These are phyloP conservation scores for Cucurbita maxima DNA, from an alignment of 306 rosid genomes.

Conservation along the genomic window DNA sequence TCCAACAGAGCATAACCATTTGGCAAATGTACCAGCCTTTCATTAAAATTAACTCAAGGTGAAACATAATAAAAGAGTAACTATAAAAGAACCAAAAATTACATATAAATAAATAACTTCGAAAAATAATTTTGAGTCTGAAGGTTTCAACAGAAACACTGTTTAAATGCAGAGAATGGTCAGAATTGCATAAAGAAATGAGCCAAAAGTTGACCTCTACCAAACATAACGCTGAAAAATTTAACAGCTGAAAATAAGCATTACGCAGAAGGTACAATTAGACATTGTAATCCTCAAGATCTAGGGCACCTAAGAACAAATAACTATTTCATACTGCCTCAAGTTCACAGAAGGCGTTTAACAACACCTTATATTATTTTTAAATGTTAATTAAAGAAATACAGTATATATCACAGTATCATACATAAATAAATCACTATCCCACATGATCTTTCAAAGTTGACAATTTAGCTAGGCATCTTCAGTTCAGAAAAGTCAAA, in stretches of 20 bases:
- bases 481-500: background rate
- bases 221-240: background rate
- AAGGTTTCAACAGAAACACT: background rate
- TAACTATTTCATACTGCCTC: background rate
- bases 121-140: background rate
- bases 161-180: background rate
- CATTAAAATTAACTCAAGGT: background rate
- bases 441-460: background rate
- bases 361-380: background rate
- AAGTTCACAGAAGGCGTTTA: background rate
- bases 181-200: background rate
- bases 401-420: background rate
- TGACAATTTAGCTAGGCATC: background rate
- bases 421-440: background rate
- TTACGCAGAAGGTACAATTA: background rate
- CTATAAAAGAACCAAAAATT: background rate
- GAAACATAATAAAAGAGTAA: background rate
- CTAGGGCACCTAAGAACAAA: background rate
- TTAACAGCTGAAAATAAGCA: background rate
- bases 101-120: background rate
- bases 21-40: background rate
- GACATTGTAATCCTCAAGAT: background rate
- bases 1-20: background rate
- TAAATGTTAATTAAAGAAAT: background rate
- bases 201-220: background rate